Base-by-base conservation (phyloP, 495 filamentous ascomycete species). In the Podospora pseudopauciseta region DNA sequence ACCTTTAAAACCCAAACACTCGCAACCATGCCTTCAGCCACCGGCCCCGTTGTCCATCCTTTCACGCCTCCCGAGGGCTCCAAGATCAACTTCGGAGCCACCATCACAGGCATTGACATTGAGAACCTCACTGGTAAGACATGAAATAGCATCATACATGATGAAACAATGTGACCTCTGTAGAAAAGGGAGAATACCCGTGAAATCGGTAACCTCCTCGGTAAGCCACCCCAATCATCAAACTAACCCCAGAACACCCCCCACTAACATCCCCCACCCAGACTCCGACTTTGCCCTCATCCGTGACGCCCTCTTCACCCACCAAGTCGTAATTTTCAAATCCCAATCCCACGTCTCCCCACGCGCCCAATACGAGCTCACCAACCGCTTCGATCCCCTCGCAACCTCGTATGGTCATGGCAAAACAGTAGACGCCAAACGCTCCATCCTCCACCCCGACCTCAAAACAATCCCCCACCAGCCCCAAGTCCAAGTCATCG, bases 381-480 rank as follows among this genome's bases (percentile, higher is more conserved):
- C 89, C 15, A 83, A 83, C 32, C 86, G 87, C 66, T 92, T 92
- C 80, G 89, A 92, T 70, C 89, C 89, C 3, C 69, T 79, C 2
- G 84, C 86, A 5, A 77, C 83, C 1, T 85, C 81, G 20, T 92
- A 92, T 78, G 90, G 90, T 56, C 90, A 92, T 73, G 90, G 89
- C 75, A 89, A 89, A 73, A 88, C 88, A 19, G 79, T 90, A 71
- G 88, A 90, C 74, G 78, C 79, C 60, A 88, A 89, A 72, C 84
- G 88, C 57, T 87, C 84, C 72, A 86, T 92, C 74, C 84, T 92
- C 20, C 90, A 92, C 72, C 90, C 90, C 0, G 90, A 92, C 71
- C 82, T 92, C 18, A 92, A 92, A 77, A 92, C 90, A 1, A 86
- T 92, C 55, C 90, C 90, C 0, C 89, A 91, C 76, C 90, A 92